These are phyloP conservation scores for Ogataea angusta DNA, from an alignment of 805 yeast species.

Conservation along the genomic window DNA sequence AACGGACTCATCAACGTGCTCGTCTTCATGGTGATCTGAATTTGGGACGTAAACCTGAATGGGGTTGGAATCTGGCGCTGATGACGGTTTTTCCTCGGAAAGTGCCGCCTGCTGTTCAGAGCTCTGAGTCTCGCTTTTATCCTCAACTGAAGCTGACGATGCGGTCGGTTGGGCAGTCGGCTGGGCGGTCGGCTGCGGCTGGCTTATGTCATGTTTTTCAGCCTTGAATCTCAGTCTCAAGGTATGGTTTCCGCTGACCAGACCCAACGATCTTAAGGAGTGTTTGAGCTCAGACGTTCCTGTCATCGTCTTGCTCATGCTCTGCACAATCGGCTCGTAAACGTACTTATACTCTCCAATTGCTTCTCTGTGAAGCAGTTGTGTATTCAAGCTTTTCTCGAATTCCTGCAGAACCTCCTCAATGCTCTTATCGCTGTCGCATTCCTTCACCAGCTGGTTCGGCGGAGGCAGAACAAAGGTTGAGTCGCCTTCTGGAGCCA, in stretches of 20 bases:
- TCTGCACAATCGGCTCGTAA: constrained; percentile 24
- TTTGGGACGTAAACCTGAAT: constrained; percentile 6
- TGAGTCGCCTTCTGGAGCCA: constrained; percentile 17
- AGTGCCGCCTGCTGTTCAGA: background rate
- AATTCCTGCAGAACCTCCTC: constrained; percentile 16
- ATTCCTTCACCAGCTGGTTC: constrained; percentile 13
- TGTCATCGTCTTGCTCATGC: constrained; percentile 21
- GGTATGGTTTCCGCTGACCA: constrained; percentile 27
- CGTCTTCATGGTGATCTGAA: constrained; percentile 6
- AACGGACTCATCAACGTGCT: constrained; percentile 33
- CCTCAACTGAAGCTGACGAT: too few species aligned
- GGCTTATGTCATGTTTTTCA: background rate
- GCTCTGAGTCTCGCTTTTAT: too few species aligned
- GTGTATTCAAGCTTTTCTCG: constrained; percentile 8
- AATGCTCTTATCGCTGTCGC: constrained; percentile 10
- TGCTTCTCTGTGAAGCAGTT: background rate
- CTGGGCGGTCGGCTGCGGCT: background rate
- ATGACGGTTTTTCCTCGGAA: background rate
- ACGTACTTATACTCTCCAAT: constrained; percentile 3
- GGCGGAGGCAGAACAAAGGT: constrained; percentile 14
- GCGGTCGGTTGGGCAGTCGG: too few species aligned
- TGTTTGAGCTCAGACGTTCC: constrained; percentile 18
- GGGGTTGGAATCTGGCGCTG: background rate
- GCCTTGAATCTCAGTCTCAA: constrained; percentile 26
- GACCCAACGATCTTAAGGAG: constrained; percentile 25